Percentiles rank a stretch among this genome's conserved stretches.
Conservation (phyloP, 2,329 filamentous ascomycete species). For the Ceratocystiopsis minuta region DNA sequence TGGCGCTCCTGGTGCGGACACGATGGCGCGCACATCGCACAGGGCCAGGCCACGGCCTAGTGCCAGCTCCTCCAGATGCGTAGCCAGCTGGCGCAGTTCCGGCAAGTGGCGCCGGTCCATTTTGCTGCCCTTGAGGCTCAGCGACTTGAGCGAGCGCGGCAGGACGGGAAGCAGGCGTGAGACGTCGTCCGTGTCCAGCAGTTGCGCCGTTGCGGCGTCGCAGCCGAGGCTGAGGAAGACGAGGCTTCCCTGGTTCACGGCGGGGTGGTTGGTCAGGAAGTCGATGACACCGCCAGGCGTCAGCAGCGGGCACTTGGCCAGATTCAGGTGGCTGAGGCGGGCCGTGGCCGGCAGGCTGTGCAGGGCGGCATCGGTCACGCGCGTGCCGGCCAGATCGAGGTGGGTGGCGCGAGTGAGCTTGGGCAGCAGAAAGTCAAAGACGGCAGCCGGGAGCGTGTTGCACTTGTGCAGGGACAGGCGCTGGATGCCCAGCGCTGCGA, state of each 20-base stretch:
- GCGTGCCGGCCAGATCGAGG: conserved; percentile 62
- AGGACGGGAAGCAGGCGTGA: conserved; percentile 46
- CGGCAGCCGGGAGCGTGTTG: conserved; percentile 45
- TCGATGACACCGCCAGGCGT: conserved; percentile 48
- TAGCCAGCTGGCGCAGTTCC: conserved; percentile 44
- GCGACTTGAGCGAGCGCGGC: conserved; percentile 48
- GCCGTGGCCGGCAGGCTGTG: conserved; percentile 54
- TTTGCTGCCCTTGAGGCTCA: conserved; percentile 59
- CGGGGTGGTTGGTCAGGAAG: conserved; percentile 54
- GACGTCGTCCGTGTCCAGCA: conserved; percentile 49
- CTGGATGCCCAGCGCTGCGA: conserved; percentile 38
- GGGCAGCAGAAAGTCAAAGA: conserved; percentile 55
- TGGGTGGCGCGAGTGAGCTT: conserved; percentile 53
- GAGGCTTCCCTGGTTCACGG: conserved; percentile 38
- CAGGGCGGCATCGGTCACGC: conserved; percentile 55
- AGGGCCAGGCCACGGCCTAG: conserved; percentile 50
- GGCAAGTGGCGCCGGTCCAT: conserved; percentile 48
- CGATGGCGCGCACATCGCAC: conserved; percentile 46
- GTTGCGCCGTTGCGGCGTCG: conserved; percentile 53
- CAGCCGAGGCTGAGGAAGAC: conserved; percentile 57
- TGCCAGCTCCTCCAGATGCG: conserved; percentile 60
- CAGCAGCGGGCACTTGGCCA: conserved; percentile 57
- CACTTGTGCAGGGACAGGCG: conserved; percentile 66
- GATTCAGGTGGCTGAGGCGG: conserved; percentile 56
- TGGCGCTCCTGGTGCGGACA: conserved; percentile 25